Percentiles rank a stretch among this genome's conserved stretches.
These are phyloP conservation scores for Ligustrum vulgare DNA, from an alignment of 257 asterid species.

Conservation along the genomic window DNA sequence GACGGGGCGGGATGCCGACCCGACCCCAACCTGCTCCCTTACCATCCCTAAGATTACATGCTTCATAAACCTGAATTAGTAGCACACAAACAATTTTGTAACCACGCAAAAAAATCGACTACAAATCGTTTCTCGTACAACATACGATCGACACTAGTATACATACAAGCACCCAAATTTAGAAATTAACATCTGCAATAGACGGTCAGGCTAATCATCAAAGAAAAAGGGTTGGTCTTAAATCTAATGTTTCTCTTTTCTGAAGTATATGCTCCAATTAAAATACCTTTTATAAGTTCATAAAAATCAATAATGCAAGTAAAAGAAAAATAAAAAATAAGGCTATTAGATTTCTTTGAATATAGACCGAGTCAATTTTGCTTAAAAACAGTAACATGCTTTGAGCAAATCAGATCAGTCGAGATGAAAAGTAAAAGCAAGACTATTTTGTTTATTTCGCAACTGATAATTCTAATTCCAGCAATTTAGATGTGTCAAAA, in stretches of 20 bases:
- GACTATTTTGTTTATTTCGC: not conserved
- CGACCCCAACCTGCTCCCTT: no score
- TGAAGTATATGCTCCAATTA: not conserved
- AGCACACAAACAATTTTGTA: no score
- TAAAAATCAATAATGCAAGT: constrained; percentile 1
- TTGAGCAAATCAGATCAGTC: constrained; percentile 1
- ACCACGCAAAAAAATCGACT: no score
- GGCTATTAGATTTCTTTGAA: constrained; percentile 1
- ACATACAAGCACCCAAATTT: not conserved
- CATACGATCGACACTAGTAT: no score
- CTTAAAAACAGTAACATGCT: not conserved
- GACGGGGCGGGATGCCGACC: no score
- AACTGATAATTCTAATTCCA: constrained; percentile 11
- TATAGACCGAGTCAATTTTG: constrained; percentile 1
- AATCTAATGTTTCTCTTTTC: not conserved
- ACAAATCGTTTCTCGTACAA: no score
- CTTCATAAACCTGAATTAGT: no score
- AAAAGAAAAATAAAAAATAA: not conserved
- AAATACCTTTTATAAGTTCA: not conserved
- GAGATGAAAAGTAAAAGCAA: constrained; percentile 3
- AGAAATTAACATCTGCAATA: not conserved
- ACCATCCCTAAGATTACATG: no score
- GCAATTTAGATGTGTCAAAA: constrained; percentile 21
- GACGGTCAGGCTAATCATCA: not conserved
- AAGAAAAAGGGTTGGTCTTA: not conserved